Base-by-base conservation (phyloP, 805 yeast species). In the Blastobotrys muscicola region DNA sequence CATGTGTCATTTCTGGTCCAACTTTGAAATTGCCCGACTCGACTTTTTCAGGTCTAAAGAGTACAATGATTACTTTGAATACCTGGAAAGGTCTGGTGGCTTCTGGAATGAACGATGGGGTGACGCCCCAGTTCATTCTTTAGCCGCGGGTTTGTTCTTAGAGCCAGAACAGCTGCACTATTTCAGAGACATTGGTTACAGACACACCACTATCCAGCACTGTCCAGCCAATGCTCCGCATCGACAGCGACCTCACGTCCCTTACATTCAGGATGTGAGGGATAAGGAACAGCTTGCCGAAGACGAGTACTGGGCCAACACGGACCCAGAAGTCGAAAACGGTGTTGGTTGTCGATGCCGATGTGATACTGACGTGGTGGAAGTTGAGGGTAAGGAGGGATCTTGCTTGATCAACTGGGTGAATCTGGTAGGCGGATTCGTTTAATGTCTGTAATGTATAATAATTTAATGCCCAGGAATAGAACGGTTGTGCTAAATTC, bases 31-130 rank as follows among this genome's bases (percentile, higher is more conserved):
- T 52, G 96, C 96, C 3, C 67, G 84, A 42, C 74, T 87, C 1
- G 87, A 81, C 52, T 60, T 89, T 13, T 89, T 85, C 68, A 69
- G 73, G 36, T 76, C 83, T 15, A 71, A 74, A 4, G 59, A 70
- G 14, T 92, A 90, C 62, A 70, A 76, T 40, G 68, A 69, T 20
- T 89, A 80, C 59, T 85, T 85, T 60, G 65, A 78, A 33, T 74
- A 68, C 52, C 62, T 90, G 39, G 97, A 92, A 44, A 40, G 61
- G 6, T 66, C 78, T 3, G 85, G 89, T 8, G 97, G 97, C 0
- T 89, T 90, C 57, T 87, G 79, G 71, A 72, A 74, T 43, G 96
- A 92, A 60, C 68, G 98, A 56, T 90, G 97, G 97, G 97, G 97
- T 1, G 97, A 90, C 69, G 96, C 97, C 0, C 95, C 97, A 0